phyloP scores from a whole-genome alignment of 805 yeast genomes.

The Maudiozyma bulderi region DNA sequence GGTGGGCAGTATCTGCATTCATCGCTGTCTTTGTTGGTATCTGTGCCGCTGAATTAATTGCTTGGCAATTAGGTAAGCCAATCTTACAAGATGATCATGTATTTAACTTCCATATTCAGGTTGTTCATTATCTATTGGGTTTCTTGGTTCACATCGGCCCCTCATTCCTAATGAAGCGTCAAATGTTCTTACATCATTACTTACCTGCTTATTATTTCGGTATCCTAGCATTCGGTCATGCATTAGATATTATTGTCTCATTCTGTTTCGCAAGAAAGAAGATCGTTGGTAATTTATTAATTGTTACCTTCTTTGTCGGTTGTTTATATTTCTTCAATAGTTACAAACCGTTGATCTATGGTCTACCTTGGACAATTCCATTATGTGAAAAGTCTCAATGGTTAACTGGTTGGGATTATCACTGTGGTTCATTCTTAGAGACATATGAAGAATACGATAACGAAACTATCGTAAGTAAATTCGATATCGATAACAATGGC shows the following conservation, averaged over 20 bases:
- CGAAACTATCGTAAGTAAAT: neutral
- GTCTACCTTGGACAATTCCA: slow-evolving; percentile 64
- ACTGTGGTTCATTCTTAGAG: slow-evolving; percentile 50
- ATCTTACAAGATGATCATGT: slow-evolving; percentile 44
- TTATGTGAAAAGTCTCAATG: slow-evolving; percentile 55
- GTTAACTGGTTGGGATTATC: slow-evolving; percentile 76
- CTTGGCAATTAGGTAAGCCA: slow-evolving; percentile 56
- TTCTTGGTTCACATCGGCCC: slow-evolving; percentile 68
- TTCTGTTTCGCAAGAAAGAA: slow-evolving; percentile 37
- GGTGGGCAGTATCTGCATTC: slow-evolving; percentile 63
- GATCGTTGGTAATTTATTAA: slow-evolving; percentile 35
- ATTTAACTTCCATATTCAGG: slow-evolving; percentile 56
- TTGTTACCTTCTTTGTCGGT: slow-evolving; percentile 40
- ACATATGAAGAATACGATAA: slow-evolving; percentile 19
- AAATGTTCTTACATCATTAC: slow-evolving; percentile 87
- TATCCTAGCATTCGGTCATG: slow-evolving; percentile 63
- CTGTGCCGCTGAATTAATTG: slow-evolving; percentile 35
- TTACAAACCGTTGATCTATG: slow-evolving; percentile 71
- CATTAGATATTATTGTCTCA: slow-evolving; percentile 43
- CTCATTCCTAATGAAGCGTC: slow-evolving; percentile 83
- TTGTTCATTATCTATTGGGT: slow-evolving; percentile 53
- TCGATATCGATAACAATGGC: neutral
- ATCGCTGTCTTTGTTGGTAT: slow-evolving; percentile 43
- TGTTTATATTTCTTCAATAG: slow-evolving; percentile 46
- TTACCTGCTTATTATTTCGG: slow-evolving; percentile 89